These are phyloP conservation scores for Tillandsia fasciculata DNA, from an alignment of 176 grass and related monocot genomes.

Conservation along the genomic window DNA sequence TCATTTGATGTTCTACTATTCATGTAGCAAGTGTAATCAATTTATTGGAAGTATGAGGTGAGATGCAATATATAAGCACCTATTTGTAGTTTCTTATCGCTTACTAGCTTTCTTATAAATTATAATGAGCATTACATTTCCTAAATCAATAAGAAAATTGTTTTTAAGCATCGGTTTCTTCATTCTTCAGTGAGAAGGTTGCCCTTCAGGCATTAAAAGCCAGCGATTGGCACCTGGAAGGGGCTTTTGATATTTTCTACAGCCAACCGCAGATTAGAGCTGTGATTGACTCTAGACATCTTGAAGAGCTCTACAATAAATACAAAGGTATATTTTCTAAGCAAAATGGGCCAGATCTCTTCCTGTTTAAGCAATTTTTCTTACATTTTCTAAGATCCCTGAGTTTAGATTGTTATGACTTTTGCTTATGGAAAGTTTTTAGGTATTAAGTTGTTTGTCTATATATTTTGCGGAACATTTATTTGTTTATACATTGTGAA, in stretches of 20 bases:
- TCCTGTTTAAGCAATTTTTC: no score
- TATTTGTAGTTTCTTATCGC: not conserved
- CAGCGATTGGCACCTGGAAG: constrained; percentile 98
- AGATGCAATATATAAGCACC: no score
- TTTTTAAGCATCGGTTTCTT: constrained; percentile 6
- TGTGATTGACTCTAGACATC: constrained; percentile 51
- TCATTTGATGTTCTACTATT: no score
- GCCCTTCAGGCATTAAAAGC: constrained; percentile 93
- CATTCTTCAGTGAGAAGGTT: constrained; percentile 70
- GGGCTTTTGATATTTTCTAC: constrained; percentile 97
- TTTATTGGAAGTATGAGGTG: no score
- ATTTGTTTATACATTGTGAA: no score
- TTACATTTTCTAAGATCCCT: no score
- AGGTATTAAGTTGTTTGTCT: no score
- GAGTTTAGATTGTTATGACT: no score
- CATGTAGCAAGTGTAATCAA: no score
- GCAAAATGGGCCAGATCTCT: not conserved
- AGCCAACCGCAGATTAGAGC: constrained; percentile 85
- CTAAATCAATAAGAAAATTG: not conserved
- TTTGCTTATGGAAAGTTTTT: no score
- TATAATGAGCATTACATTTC: constrained; percentile 2
- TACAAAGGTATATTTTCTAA: constrained; percentile 61
- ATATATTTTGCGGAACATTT: no score
- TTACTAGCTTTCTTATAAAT: constrained; percentile 1
- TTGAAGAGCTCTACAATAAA: constrained; percentile 83